phyloP scores from a whole-genome alignment of 2,329 filamentous ascomycete species.

The Penicillium capsulatum region DNA sequence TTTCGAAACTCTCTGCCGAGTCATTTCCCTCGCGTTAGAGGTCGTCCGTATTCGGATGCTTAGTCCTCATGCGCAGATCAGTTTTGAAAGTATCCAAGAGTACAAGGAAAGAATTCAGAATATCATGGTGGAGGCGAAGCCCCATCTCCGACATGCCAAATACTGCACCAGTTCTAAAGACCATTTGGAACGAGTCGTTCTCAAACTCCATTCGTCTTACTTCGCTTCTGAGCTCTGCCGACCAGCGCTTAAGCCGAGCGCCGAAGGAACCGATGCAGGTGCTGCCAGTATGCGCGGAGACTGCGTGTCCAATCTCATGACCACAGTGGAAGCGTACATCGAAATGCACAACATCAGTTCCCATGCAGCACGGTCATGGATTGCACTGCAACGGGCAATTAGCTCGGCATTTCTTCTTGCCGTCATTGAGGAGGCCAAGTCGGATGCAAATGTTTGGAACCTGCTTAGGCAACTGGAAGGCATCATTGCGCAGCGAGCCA shows the following conservation, averaged over 20 bases:
- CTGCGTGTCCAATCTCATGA: slow-evolving; percentile 54
- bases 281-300: slow-evolving; percentile 46
- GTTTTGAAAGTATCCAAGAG: slow-evolving; percentile 51
- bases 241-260: slow-evolving; percentile 54
- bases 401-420: slow-evolving; percentile 47
- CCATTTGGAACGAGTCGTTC: slow-evolving; percentile 57
- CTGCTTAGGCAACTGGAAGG: slow-evolving; percentile 42
- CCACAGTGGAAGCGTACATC: slow-evolving; percentile 57
- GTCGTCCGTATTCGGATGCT: slow-evolving; percentile 57
- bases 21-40: slow-evolving; percentile 52
- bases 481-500: slow-evolving; percentile 44
- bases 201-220: slow-evolving; percentile 61
- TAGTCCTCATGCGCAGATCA: slow-evolving; percentile 51
- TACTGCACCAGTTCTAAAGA: slow-evolving; percentile 43
- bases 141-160: slow-evolving; percentile 53
- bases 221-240: slow-evolving; percentile 60
- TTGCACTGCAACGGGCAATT: slow-evolving; percentile 45
- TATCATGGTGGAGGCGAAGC: slow-evolving; percentile 56
- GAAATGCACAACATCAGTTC: slow-evolving; percentile 48
- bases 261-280: slow-evolving; percentile 41
- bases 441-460: slow-evolving; percentile 37
- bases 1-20: slow-evolving; percentile 56
- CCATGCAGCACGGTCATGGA: slow-evolving; percentile 46
- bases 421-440: slow-evolving; percentile 44
- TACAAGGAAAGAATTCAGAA: slow-evolving; percentile 55